phyloP scores from a whole-genome alignment of 345 rosid species.

The Geranium brycei region DNA sequence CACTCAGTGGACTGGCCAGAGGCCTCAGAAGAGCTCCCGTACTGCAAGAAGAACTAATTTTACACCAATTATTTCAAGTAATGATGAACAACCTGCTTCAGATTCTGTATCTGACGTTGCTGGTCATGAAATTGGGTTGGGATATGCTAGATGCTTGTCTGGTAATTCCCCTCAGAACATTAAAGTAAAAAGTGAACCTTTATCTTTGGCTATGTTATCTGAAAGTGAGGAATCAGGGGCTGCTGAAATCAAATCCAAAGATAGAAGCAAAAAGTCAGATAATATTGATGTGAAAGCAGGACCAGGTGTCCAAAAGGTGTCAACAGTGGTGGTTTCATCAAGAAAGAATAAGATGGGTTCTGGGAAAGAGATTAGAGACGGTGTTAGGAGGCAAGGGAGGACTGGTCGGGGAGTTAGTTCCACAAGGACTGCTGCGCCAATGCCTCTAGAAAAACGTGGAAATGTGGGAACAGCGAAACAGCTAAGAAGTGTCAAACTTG shows the following conservation, averaged over 20 bases:
- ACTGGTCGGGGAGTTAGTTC: constrained; percentile 58
- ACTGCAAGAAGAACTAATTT: constrained; percentile 76
- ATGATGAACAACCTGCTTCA: constrained; percentile 50
- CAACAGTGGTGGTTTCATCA: constrained; percentile 39
- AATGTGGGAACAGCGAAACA: constrained; percentile 74
- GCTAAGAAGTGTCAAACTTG: constrained; percentile 58
- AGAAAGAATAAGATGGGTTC: constrained; percentile 60
- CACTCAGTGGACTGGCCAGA: constrained; percentile 64
- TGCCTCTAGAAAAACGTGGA: constrained; percentile 46
- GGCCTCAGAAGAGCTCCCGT: constrained; percentile 79
- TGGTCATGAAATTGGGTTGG: constrained; percentile 50
- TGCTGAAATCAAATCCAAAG: constrained; percentile 63
- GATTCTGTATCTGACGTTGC: constrained; percentile 56
- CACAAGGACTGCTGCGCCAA: constrained; percentile 50
- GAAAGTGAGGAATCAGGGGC: constrained; percentile 89
- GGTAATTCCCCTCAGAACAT: constrained; percentile 68
- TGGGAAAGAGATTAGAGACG: constrained; percentile 67
- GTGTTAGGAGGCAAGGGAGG: constrained; percentile 77
- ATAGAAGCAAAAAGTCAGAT: constrained; percentile 55
- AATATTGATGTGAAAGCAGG: constrained; percentile 65
- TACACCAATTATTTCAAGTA: constrained; percentile 56
- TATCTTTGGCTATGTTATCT: constrained; percentile 57
- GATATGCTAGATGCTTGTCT: constrained; percentile 46
- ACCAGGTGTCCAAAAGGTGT: constrained; percentile 51
- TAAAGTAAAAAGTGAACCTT: constrained; percentile 59